Percentiles rank a stretch among this genome's conserved stretches.
Conservation (phyloP, 2,329 filamentous ascomycete genomes). For the Trichoderma semiorbis region DNA sequence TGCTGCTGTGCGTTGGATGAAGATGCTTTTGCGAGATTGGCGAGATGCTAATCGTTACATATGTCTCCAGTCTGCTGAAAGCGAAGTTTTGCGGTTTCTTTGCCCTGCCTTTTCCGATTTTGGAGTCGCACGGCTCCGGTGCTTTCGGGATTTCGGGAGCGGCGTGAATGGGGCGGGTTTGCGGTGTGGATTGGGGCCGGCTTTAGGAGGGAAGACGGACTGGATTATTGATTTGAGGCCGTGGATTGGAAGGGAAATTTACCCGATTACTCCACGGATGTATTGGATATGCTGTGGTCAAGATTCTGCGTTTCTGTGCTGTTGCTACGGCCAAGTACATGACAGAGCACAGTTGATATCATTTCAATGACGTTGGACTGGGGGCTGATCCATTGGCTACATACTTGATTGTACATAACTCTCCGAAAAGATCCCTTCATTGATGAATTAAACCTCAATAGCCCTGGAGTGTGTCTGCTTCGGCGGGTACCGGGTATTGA, state of each 20-base stretch:
- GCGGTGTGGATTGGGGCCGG: not conserved
- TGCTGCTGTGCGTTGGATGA: not conserved
- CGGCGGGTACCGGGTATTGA: not conserved
- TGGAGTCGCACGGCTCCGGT: conserved; percentile 4
- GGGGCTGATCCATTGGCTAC: not conserved
- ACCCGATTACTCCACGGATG: not conserved
- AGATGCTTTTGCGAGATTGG: not conserved
- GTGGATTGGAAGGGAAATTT: not conserved
- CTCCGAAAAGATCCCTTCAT: not conserved
- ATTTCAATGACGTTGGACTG: not conserved
- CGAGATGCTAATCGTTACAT: not conserved
- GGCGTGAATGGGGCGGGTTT: not conserved
- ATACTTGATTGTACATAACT: not conserved
- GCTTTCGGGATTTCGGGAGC: conserved; percentile 1
- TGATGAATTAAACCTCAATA: not conserved
- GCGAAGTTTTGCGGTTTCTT: not conserved
- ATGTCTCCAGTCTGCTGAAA: no score
- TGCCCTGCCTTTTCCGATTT: not conserved
- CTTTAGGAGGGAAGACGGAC: not conserved
- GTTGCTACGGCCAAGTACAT: not conserved
- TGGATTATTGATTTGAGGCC: not conserved
- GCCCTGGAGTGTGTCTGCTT: not conserved
- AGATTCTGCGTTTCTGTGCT: not conserved
- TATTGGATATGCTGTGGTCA: not conserved
- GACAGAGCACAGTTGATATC: not conserved